Evolutionary conservation across 2,329 filamentous ascomycete species (phyloP).

Genomic region (Hypoxylon sp.): DNA sequence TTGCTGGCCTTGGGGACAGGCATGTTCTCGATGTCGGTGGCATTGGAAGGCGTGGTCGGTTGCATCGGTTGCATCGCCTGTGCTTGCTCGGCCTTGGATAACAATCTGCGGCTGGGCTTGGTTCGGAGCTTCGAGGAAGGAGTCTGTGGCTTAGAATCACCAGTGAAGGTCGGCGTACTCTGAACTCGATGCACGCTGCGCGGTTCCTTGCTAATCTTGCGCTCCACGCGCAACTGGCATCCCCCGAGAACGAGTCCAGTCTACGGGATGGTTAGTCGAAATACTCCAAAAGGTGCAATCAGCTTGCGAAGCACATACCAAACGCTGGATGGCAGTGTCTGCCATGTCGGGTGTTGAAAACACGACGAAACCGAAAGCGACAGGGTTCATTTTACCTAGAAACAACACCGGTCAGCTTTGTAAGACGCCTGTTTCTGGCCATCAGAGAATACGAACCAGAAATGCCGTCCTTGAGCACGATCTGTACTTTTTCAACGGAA

Average conservation of each 20-base stretch:
- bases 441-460: slow-evolving; percentile 27
- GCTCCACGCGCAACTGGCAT: slow-evolving; percentile 49
- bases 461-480: slow-evolving; percentile 41
- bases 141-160: neutral
- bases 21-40: neutral
- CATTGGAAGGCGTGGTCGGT: neutral
- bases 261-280: slow-evolving; percentile 39
- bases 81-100: neutral
- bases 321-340: slow-evolving; percentile 47
- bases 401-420: neutral
- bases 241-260: slow-evolving; percentile 46
- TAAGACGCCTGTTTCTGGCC: neutral
- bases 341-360: slow-evolving; percentile 49
- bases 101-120: neutral
- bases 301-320: slow-evolving; percentile 47
- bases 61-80: neutral
- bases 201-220: slow-evolving; percentile 43
- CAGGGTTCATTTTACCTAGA: slow-evolving; percentile 34
- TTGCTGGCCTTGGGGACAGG: neutral
- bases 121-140: neutral
- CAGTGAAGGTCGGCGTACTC: neutral
- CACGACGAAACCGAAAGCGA: slow-evolving; percentile 50
- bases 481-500: slow-evolving; percentile 40
- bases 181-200: slow-evolving; percentile 10
- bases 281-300: neutral